A percentile compares a stretch with the other conserved stretches of the same genome.
phyloP scores from a whole-genome alignment of 2,329 filamentous ascomycete genomes.

The Chaetomiaceae sp. region DNA sequence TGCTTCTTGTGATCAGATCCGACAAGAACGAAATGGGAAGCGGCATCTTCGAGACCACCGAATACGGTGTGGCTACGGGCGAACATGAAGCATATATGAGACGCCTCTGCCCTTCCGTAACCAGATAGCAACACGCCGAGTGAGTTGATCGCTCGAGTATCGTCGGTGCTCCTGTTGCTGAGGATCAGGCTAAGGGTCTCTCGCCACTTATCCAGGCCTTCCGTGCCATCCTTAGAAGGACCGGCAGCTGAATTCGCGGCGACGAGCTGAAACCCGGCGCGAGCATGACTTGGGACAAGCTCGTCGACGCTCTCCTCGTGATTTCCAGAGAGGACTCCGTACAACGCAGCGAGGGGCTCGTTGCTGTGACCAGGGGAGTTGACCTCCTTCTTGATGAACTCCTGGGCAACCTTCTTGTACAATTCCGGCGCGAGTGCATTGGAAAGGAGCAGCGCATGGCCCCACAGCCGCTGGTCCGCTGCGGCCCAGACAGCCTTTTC shows the following conservation, averaged over 20 bases:
- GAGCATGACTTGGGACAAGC: slow-evolving; percentile 85
- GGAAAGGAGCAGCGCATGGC: slow-evolving; percentile 88
- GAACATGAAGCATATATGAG: slow-evolving; percentile 91
- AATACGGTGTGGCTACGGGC: slow-evolving; percentile 67
- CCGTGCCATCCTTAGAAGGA: slow-evolving; percentile 65
- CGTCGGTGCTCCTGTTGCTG: slow-evolving; percentile 79
- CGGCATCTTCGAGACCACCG: slow-evolving; percentile 76
- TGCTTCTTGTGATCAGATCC: slow-evolving; percentile 75
- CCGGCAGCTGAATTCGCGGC: slow-evolving; percentile 62
- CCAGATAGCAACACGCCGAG: slow-evolving; percentile 76
- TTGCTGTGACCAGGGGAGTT: slow-evolving; percentile 75
- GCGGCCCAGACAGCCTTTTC: slow-evolving; percentile 92
- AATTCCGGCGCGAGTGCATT: slow-evolving; percentile 71
- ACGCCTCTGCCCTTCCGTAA: slow-evolving; percentile 86
- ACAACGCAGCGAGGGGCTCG: slow-evolving; percentile 83
- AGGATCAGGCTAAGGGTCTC: slow-evolving; percentile 83
- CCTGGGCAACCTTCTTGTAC: slow-evolving; percentile 90
- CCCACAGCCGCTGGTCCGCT: slow-evolving; percentile 91
- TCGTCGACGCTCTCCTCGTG: slow-evolving; percentile 93
- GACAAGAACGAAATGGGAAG: slow-evolving; percentile 73
- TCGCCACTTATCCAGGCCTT: slow-evolving; percentile 88
- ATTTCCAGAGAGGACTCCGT: slow-evolving; percentile 91
- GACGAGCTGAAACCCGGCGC: slow-evolving; percentile 87
- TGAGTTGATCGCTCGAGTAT: slow-evolving; percentile 70
- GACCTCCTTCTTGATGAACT: slow-evolving; percentile 93